A percentile compares a stretch with the other conserved stretches of the same genome.
Conservation (phyloP, 352 stramenopile species). For the Globisporangium recalcitrans region DNA sequence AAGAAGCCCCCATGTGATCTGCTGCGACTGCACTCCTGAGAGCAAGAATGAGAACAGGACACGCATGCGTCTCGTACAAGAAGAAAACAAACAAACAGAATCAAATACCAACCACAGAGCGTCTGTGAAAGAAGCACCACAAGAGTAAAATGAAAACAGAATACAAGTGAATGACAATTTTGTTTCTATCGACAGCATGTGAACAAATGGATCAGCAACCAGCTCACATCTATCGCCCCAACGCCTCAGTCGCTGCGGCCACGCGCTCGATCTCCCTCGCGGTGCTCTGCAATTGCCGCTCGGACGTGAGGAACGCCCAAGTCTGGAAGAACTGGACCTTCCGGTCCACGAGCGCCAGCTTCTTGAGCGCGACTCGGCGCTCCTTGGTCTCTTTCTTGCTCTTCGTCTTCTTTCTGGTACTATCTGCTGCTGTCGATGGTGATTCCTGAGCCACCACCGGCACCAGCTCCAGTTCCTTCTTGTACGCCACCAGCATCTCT, state of each 20-base stretch:
- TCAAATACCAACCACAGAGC: neutral
- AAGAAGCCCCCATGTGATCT: too few species aligned
- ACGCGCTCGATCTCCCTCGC: conserved; percentile 9
- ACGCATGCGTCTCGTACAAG: neutral
- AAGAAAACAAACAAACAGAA: neutral
- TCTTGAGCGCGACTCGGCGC: conserved; percentile 21
- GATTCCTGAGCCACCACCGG: neutral
- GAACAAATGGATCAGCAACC: neutral
- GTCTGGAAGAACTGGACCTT: conserved; percentile 62
- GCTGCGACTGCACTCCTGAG: too few species aligned
- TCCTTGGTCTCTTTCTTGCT: conserved; percentile 23
- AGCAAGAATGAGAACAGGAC: neutral
- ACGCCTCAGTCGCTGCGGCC: neutral
- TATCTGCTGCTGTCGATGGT: too few species aligned
- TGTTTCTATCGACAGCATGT: neutral
- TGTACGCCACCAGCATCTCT: conserved; percentile 33
- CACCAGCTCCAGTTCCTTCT: conserved; percentile 10
- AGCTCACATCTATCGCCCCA: neutral
- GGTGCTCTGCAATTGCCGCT: conserved; percentile 6
- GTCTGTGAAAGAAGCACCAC: neutral
- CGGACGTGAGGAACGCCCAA: conserved; percentile 32
- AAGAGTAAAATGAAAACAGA: conserved; percentile 1
- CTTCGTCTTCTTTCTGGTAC: conserved; percentile 10
- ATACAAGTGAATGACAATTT: conserved; percentile 1
- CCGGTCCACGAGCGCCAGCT: conserved; percentile 29